These are phyloP conservation scores for Lentinula boryana DNA, from an alignment of 768 basidiomycete species.

Conservation along the genomic window DNA sequence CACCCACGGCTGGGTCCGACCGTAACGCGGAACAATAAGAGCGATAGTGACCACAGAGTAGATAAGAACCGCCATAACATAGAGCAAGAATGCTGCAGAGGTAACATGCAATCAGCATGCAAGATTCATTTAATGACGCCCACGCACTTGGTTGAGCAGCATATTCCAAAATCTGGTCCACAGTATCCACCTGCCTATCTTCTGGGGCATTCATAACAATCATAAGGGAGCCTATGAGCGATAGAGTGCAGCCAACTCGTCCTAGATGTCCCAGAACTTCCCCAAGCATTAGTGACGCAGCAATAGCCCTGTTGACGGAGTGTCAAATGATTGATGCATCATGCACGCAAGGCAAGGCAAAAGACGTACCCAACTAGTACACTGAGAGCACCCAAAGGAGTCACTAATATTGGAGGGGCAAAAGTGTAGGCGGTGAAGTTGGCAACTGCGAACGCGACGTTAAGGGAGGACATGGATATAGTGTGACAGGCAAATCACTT, in stretches of 20 bases:
- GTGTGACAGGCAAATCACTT: conserved; percentile 38
- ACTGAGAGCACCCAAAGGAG: conserved; percentile 93
- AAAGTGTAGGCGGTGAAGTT: conserved; percentile 97
- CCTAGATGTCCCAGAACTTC: conserved; percentile 95
- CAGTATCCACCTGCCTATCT: conserved; percentile 88
- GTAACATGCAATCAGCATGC: background rate
- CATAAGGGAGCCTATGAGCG: conserved; percentile 82
- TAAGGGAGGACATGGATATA: background rate
- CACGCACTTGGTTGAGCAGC: conserved; percentile 83
- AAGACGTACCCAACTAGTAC: conserved; percentile 85
- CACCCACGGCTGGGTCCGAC: conserved; percentile 80
- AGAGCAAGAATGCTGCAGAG: conserved; percentile 71
- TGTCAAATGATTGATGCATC: background rate
- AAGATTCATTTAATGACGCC: background rate
- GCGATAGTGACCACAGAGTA: conserved; percentile 86
- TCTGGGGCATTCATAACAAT: conserved; percentile 96
- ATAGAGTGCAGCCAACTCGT: conserved; percentile 77
- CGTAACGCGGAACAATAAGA: conserved; percentile 75
- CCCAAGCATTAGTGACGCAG: conserved; percentile 88
- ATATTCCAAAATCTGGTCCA: conserved; percentile 88
- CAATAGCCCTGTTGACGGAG: conserved; percentile 59
- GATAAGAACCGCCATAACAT: conserved; percentile 81
- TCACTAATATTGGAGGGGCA: conserved; percentile 95
- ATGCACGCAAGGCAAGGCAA: background rate
- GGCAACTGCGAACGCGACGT: conserved; percentile 42